Evolutionary conservation across 331 rosid species (phyloP), one percentile per base, ranked within the genome.

Genomic region (Erythrophleum ivorense): DNA sequence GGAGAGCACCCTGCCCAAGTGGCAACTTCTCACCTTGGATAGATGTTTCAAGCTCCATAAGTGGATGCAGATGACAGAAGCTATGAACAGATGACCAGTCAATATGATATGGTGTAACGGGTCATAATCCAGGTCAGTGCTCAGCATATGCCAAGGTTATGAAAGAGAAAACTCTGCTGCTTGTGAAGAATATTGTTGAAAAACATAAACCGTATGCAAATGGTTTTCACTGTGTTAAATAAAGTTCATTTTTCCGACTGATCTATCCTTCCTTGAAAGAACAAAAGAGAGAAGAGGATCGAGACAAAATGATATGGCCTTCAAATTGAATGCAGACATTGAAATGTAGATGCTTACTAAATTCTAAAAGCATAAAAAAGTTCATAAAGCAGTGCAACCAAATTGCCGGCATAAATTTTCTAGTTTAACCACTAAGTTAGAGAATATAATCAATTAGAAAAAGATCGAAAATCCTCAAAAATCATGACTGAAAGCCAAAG

Each of bases 21-120:
- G 48, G 79, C 77, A 73, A 74, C 80, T 78, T 83, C 75, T 75
- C 79, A 78, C 79, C 59, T 81, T 50, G 75, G 86, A 45, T 75
- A 14, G 60, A 54, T 62, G 67, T 69, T 31, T 72, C 83, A 80
- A 72, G 36, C 87, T 86, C 71, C 85, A 80, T 34, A 38, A 33
- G 71, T 70, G 74, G 80, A 73, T 80, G 83, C 86, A 72, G 57
- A 58, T 71, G 74, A 18, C 57, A 57, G 8, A 67, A 53, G 62
- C 73, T 69, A 78, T 48, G 49, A 71, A 78, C 53, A 73, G 29
- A 62, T 60, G 73, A 29, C 81, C 82, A 59, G 82, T 81, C 72
- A 58, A 52, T 52, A 48, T 55, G 49, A 31, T 12, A 59, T 66
- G 38, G 66, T 45, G 24, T 76, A 55, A 31, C 18, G 29, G 33